Percentiles rank a stretch among this genome's conserved stretches.
phyloP scores from a whole-genome alignment of 345 rosid genomes.

The Eucalyptus rudis region DNA sequence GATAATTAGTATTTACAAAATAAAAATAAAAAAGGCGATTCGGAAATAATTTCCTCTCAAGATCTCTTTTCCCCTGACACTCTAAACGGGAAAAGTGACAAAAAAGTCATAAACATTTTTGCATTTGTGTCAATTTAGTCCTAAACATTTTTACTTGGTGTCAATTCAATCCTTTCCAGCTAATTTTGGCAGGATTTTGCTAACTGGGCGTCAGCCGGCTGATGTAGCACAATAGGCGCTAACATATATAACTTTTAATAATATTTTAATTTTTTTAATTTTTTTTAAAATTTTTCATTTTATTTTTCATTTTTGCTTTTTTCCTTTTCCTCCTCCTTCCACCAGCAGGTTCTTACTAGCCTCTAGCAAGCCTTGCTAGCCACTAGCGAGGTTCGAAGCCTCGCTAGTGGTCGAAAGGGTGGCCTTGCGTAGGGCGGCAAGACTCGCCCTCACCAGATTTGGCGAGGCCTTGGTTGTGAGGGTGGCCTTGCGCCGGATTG shows the following conservation, averaged over 20 bases:
- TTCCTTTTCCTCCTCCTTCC: too few species aligned
- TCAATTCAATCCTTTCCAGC: rapidly evolving
- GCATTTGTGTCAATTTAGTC: too few species aligned
- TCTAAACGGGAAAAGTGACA: too few species aligned
- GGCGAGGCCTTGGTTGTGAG: rapidly evolving
- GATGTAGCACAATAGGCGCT: rapidly evolving
- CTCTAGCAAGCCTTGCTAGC: too few species aligned
- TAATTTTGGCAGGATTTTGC: too few species aligned
- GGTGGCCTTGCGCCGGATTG: rapidly evolving
- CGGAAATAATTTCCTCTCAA: neutral
- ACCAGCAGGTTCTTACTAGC: rapidly evolving
- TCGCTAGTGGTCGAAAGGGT: too few species aligned
- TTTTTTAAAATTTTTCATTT: too few species aligned
- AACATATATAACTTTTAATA: rapidly evolving
- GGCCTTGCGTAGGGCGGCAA: rapidly evolving
- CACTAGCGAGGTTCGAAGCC: rapidly evolving
- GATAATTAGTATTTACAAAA: neutral
- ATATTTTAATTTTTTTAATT: too few species aligned
- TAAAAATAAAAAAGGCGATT: neutral
- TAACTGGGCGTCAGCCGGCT: rapidly evolving
- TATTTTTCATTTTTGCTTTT: rapidly evolving
- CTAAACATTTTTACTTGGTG: rapidly evolving
- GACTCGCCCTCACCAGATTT: too few species aligned
- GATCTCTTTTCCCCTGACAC: neutral
- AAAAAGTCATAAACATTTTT: too few species aligned